Percentiles rank a stretch among this genome's conserved stretches.
These are phyloP conservation scores for Amanita inopinata DNA, from an alignment of 768 basidiomycete genomes.

Conservation along the genomic window DNA sequence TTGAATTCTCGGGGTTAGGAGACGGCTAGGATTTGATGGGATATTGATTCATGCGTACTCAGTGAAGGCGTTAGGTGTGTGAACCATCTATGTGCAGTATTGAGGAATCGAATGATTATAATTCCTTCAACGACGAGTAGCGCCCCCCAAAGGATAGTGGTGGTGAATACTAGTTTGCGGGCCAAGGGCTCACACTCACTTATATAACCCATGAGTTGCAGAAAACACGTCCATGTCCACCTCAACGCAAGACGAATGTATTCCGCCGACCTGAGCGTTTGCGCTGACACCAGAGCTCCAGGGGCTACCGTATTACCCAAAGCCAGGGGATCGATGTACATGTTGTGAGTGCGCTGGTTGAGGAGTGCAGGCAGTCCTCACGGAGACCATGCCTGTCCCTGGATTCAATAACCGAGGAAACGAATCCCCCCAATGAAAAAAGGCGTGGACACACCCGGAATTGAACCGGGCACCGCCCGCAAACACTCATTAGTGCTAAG, in stretches of 20 bases:
- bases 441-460: slow-evolving; percentile 11
- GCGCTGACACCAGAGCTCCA: not conserved
- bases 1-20: not conserved
- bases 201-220: slow-evolving; percentile 2
- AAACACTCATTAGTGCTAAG: slow-evolving; percentile 6
- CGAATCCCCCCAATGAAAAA: not conserved
- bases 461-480: slow-evolving; percentile 12
- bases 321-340: not conserved
- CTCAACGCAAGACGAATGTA: not conserved
- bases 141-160: too few relatives aligned
- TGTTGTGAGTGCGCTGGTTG: not conserved
- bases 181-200: slow-evolving; percentile 7
- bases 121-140: not conserved
- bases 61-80: not conserved
- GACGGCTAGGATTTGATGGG: not conserved
- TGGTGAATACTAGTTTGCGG: too few relatives aligned
- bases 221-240: slow-evolving; percentile 6
- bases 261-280: not conserved
- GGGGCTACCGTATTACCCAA: not conserved
- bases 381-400: not conserved
- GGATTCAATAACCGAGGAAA: not conserved
- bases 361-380: not conserved
- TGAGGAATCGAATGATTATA: not conserved
- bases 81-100: not conserved
- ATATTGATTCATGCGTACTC: not conserved